A percentile compares a stretch with the other conserved stretches of the same genome.
Conservation (phyloP, 2,329 filamentous ascomycete species). For the Sarocladium strictum region DNA sequence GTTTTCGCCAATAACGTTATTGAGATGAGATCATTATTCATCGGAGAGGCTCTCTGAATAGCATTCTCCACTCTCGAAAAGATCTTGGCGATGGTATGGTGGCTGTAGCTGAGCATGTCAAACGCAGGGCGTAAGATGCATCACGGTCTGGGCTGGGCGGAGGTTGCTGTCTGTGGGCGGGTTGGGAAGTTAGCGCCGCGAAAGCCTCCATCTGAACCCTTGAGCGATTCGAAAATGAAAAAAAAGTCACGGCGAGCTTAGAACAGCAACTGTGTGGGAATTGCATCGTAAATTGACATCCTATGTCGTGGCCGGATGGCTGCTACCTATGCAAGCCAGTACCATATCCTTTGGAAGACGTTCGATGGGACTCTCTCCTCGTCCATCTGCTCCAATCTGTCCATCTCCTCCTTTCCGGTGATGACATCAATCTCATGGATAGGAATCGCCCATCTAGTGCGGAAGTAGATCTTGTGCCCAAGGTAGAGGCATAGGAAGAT, state of each 20-base stretch:
- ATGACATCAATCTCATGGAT: constrained; percentile 47
- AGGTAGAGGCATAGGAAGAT: constrained; percentile 56
- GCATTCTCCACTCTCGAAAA: too few species aligned
- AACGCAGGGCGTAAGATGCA: background rate
- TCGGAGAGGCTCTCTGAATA: too few species aligned
- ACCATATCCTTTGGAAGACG: constrained; percentile 46
- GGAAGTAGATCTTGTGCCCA: constrained; percentile 50
- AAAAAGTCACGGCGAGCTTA: too few species aligned
- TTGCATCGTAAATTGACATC: background rate
- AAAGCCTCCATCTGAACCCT: too few species aligned
- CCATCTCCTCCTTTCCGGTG: constrained; percentile 57
- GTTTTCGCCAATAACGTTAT: too few species aligned
- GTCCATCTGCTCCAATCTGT: constrained; percentile 47
- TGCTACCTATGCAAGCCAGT: constrained; percentile 42
- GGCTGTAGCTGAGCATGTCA: background rate
- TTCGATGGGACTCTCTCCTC: constrained; percentile 43
- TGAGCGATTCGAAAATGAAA: too few species aligned
- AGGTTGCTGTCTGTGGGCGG: too few species aligned
- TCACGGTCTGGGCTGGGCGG: too few species aligned
- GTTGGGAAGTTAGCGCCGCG: too few species aligned
- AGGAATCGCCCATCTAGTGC: constrained; percentile 37
- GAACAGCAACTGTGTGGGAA: too few species aligned
- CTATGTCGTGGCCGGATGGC: background rate
- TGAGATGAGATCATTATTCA: background rate
- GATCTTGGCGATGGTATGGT: background rate